Conservation (phyloP, 306 rosid genomes). For the Abrus pulchellus region DNA sequence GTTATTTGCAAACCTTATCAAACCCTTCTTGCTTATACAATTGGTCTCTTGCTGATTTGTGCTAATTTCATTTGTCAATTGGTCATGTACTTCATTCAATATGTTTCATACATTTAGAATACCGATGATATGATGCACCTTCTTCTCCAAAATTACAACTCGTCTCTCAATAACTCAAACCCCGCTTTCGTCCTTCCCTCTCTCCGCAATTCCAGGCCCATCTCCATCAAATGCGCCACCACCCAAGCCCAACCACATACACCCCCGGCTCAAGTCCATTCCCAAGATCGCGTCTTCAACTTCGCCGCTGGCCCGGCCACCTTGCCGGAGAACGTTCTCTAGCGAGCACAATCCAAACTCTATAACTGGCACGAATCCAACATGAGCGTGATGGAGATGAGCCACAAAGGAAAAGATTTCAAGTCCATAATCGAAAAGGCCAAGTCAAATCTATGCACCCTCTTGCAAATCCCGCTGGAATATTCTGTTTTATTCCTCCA, state of each 20-base stretch:
- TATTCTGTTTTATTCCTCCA: constrained; percentile 88
- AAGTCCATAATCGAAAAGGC: constrained; percentile 80
- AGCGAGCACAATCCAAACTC: constrained; percentile 83
- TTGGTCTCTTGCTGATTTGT: constrained; percentile 35
- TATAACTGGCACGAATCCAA: constrained; percentile 93
- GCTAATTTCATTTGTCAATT: constrained; percentile 28
- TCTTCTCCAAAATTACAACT: too few species aligned
- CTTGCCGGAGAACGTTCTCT: constrained; percentile 84
- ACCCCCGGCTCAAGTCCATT: constrained; percentile 51
- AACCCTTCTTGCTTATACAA: constrained; percentile 7
- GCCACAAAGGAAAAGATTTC: constrained; percentile 92
- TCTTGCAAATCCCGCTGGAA: constrained; percentile 66
- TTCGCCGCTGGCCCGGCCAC: constrained; percentile 98
- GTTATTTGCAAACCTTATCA: constrained; percentile 5
- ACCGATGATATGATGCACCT: constrained; percentile 3
- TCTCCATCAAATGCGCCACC: constrained; percentile 75
- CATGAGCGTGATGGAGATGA: constrained; percentile 99
- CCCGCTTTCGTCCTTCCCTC: too few species aligned
- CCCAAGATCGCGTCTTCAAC: constrained; percentile 92
- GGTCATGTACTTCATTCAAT: neutral
- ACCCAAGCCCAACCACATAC: constrained; percentile 50
- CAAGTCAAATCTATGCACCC: constrained; percentile 83
- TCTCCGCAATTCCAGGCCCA: constrained; percentile 49
- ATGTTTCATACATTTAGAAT: neutral
- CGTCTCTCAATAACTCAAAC: too few species aligned